Percentiles rank a stretch among this genome's conserved stretches.
phyloP scores from a whole-genome alignment of 305 asterid species.

The Rubia peregrina region DNA sequence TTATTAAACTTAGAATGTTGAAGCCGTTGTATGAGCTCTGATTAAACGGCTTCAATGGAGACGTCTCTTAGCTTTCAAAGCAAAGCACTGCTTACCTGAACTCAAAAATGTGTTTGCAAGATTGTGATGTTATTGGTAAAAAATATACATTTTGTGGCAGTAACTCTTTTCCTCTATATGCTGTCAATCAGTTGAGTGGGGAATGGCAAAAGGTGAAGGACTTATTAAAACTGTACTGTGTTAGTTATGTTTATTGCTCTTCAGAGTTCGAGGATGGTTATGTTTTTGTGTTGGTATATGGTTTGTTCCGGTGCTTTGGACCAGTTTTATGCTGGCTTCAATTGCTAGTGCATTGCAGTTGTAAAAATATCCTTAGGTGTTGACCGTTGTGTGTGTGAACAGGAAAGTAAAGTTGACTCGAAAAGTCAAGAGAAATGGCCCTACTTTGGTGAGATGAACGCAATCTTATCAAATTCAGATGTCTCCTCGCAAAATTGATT shows the following conservation, averaged over 20 bases:
- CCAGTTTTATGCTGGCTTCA: not conserved
- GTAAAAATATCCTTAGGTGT: not conserved
- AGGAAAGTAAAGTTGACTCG: slow-evolving; percentile 58
- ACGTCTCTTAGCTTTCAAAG: not conserved
- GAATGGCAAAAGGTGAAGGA: not conserved
- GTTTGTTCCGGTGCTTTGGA: not conserved
- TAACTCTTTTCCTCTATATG: not conserved
- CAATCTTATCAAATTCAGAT: slow-evolving; percentile 48
- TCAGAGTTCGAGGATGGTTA: not conserved
- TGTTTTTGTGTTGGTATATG: not conserved
- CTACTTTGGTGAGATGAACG: slow-evolving; percentile 54
- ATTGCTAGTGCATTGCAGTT: slow-evolving; percentile 2
- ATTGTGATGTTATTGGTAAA: not conserved
- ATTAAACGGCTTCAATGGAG: not conserved
- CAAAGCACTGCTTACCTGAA: not conserved
- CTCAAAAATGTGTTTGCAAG: not conserved
- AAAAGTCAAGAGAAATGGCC: slow-evolving; percentile 60
- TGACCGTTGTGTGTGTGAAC: slow-evolving; percentile 24
- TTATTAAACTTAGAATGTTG: not conserved
- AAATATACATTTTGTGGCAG: not conserved
- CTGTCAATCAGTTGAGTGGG: not conserved
- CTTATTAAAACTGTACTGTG: not conserved
- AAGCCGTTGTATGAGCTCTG: not conserved
- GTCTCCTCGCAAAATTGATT: slow-evolving; percentile 34
- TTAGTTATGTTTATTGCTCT: not conserved